Evolutionary conservation across 768 basidiomycete species (phyloP).

Genomic region (Phylloporus sp.): DNA sequence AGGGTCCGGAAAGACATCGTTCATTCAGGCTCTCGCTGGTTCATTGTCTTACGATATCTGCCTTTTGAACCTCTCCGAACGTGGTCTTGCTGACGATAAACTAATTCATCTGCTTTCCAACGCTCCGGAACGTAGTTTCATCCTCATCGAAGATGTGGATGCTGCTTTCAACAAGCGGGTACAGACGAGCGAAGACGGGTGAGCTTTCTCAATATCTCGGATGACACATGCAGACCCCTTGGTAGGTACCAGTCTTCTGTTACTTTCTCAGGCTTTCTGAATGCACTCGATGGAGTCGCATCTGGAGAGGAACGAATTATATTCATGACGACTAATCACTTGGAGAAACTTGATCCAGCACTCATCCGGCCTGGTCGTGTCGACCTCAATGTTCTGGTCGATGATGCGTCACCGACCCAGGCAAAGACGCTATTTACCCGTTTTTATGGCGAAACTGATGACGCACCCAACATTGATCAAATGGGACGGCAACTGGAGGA

Average conservation of each 20-base stretch:
- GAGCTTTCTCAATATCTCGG: constrained; percentile 22
- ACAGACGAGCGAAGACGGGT: constrained; percentile 92
- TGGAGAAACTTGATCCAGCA: constrained; percentile 84
- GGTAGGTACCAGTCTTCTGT: constrained; percentile 87
- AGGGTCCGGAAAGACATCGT: constrained; percentile 97
- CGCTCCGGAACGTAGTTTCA: constrained; percentile 85
- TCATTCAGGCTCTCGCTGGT: constrained; percentile 95
- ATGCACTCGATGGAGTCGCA: constrained; percentile 95
- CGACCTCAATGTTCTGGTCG: constrained; percentile 77
- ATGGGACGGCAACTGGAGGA: constrained; percentile 51
- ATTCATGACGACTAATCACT: constrained; percentile 99
- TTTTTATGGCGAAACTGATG: constrained; percentile 66
- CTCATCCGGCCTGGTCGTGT: constrained; percentile 95
- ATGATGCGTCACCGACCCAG: constrained; percentile 81
- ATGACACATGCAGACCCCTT: constrained; percentile 10
- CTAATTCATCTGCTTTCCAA: constrained; percentile 90
- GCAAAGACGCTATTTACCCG: constrained; percentile 70
- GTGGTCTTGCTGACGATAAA: constrained; percentile 95
- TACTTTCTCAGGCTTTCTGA: constrained; percentile 96
- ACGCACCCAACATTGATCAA: constrained; percentile 30
- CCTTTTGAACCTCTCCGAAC: constrained; percentile 89
- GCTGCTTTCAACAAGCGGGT: constrained; percentile 94
- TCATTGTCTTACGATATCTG: constrained; percentile 93
- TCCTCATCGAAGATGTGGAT: constrained; percentile 97
- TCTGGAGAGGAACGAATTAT: constrained; percentile 97